These are phyloP conservation scores for Rhodotorula sp. DNA, from an alignment of 1,284 basidiomycete genomes.

Conservation along the genomic window DNA sequence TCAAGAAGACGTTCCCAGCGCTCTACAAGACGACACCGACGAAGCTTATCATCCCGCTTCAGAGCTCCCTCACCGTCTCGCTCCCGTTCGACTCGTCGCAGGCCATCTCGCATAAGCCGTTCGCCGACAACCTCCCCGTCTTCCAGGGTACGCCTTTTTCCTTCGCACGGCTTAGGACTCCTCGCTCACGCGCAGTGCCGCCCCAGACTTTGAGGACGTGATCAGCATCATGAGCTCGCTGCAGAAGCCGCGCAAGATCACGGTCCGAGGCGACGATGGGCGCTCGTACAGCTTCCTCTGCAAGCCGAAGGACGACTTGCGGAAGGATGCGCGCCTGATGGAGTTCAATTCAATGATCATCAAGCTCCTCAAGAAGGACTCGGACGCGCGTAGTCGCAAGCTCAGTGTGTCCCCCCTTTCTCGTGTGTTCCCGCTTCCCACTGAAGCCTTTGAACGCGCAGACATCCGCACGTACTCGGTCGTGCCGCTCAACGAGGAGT, in stretches of 20 bases:
- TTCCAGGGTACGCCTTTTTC: conserved; percentile 64
- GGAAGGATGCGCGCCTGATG: conserved; percentile 97
- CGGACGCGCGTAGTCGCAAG: conserved; percentile 74
- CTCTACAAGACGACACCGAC: conserved; percentile 65
- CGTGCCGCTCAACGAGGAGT: conserved; percentile 94
- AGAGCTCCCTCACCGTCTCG: conserved; percentile 87
- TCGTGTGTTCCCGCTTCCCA: not conserved
- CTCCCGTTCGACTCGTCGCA: conserved; percentile 66
- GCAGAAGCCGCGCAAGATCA: conserved; percentile 89
- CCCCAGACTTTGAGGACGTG: conserved; percentile 71
- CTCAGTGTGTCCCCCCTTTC: conserved; percentile 65
- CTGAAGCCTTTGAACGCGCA: conserved; percentile 51
- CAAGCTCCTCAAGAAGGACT: conserved; percentile 90
- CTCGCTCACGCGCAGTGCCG: not conserved
- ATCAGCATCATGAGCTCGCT: conserved; percentile 92
- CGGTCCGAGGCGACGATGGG: conserved; percentile 80
- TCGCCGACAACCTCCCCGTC: conserved; percentile 73
- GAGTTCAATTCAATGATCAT: conserved; percentile 99
- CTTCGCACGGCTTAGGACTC: not conserved
- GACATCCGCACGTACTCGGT: conserved; percentile 96
- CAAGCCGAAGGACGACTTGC: conserved; percentile 96
- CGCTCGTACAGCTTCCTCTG: conserved; percentile 87
- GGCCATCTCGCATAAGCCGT: conserved; percentile 74
- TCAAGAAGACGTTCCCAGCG: conserved; percentile 67
- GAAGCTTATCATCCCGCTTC: conserved; percentile 81